These are phyloP conservation scores for Coprinellus aureogranulatus DNA, from an alignment of 768 basidiomycete genomes.

Conservation along the genomic window DNA sequence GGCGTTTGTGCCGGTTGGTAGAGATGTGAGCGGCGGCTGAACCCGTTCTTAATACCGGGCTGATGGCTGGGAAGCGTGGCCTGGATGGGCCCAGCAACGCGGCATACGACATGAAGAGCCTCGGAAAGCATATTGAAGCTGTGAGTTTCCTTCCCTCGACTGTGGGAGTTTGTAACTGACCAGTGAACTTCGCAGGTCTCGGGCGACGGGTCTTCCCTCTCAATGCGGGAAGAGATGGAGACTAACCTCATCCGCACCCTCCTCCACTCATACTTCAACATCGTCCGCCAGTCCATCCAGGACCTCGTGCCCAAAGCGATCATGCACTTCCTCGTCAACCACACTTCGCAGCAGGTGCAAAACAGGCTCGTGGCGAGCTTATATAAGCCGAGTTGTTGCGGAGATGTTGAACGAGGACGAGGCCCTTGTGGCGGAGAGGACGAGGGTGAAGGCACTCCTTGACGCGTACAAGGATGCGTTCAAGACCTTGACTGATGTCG, in stretches of 20 bases:
- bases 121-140: conserved; percentile 96
- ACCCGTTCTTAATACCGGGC: conserved; percentile 48
- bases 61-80: conserved; percentile 64
- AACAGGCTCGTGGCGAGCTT: conserved; percentile 91
- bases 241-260: conserved; percentile 90
- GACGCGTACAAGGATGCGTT: conserved; percentile 97
- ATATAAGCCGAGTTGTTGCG: conserved; percentile 86
- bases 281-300: conserved; percentile 94
- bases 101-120: conserved; percentile 97
- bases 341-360: conserved; percentile 95
- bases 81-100: conserved; percentile 78
- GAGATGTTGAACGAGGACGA: conserved; percentile 96
- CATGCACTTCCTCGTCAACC: conserved; percentile 97
- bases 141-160: conserved; percentile 61
- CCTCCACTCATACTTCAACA: conserved; percentile 93
- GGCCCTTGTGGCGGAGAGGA: conserved; percentile 87
- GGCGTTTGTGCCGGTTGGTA: conserved; percentile 56
- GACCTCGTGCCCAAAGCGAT: conserved; percentile 97
- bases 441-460: conserved; percentile 88
- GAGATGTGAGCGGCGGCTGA: conserved; percentile 64
- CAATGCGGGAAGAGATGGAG: conserved; percentile 93
- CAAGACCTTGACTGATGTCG: conserved; percentile 81
- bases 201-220: conserved; percentile 61
- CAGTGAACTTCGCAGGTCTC: conserved; percentile 43
- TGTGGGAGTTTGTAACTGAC: conserved; percentile 6